A percentile compares a stretch with the other conserved stretches of the same genome.
Evolutionary conservation across 1,139 yeast genomes (phyloP).

Genomic region (Debaryomycetaceae sp.): DNA sequence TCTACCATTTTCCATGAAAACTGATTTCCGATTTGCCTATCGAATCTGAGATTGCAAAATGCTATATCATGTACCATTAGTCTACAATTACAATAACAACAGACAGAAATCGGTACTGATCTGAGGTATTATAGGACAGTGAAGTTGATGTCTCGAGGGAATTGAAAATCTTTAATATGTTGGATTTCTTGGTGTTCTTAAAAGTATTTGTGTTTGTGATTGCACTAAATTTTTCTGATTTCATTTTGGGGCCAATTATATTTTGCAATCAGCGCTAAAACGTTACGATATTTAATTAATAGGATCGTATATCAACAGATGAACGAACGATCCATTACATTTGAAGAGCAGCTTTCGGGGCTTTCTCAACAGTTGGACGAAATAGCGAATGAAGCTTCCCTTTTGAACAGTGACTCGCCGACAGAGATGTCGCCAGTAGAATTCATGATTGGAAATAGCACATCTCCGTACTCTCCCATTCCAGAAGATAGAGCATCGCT

Average conservation of each 20-base stretch:
- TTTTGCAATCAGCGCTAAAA: constrained; percentile 1
- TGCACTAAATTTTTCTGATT: background rate
- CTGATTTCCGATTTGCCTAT: too few relatives aligned
- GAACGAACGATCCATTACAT: background rate
- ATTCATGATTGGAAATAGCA: background rate
- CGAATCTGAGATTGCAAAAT: too few relatives aligned
- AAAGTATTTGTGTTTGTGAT: constrained; percentile 8
- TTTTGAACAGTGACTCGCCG: constrained; percentile 7
- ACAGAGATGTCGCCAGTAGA: background rate
- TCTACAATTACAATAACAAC: too few relatives aligned
- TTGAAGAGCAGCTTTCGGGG: background rate
- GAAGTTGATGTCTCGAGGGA: too few relatives aligned
- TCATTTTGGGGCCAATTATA: background rate
- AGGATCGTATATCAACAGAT: too few relatives aligned
- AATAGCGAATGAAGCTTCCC: constrained; percentile 5
- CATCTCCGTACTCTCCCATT: background rate
- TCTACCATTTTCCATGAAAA: too few relatives aligned
- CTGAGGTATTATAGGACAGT: too few relatives aligned
- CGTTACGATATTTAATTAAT: too few relatives aligned
- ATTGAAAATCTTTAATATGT: too few relatives aligned
- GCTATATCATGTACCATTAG: too few relatives aligned
- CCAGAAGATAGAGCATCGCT: background rate
- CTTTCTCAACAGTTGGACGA: constrained; percentile 5
- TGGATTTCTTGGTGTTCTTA: too few relatives aligned
- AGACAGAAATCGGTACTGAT: too few relatives aligned